Conservation (phyloP, 78 protist species). For the slime mould (Dictyostelium discoideum) region DNA sequence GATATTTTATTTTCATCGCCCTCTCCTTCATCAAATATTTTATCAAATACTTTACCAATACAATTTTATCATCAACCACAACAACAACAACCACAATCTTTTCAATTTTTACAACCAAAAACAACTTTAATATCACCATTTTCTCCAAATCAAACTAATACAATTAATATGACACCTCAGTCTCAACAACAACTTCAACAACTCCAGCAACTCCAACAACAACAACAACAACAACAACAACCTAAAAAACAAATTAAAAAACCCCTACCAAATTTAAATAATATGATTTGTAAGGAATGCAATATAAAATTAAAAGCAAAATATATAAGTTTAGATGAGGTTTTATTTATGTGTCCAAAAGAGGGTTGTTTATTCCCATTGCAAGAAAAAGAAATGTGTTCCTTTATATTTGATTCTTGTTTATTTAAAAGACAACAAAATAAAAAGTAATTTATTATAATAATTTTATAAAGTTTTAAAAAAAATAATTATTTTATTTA, state of each 20-base stretch:
- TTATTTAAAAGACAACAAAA: not conserved
- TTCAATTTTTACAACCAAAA: not conserved
- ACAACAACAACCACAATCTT: not conserved
- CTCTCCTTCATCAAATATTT: not conserved
- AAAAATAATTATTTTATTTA: not conserved
- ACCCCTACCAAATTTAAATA: not conserved
- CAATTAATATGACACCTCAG: not conserved
- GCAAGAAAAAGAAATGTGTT: not conserved
- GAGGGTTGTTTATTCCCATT: conserved; percentile 13
- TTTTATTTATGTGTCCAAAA: not conserved
- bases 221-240: not conserved
- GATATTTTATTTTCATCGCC: not conserved
- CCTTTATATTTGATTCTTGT: not conserved
- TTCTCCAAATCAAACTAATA: not conserved
- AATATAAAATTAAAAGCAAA: conserved; percentile 3
- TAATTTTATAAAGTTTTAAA: too few species aligned
- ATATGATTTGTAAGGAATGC: conserved; percentile 1
- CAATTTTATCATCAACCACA: not conserved
- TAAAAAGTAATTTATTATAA: not conserved
- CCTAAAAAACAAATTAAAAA: not conserved
- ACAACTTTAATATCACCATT: not conserved
- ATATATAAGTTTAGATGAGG: not conserved
- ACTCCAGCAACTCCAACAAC: not conserved
- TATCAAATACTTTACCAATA: not conserved
- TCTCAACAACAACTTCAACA: not conserved